A percentile compares a stretch with the other conserved stretches of the same genome.
Conservation (phyloP, 139 green algal species). For the Chlamydomonas schloesseri region DNA sequence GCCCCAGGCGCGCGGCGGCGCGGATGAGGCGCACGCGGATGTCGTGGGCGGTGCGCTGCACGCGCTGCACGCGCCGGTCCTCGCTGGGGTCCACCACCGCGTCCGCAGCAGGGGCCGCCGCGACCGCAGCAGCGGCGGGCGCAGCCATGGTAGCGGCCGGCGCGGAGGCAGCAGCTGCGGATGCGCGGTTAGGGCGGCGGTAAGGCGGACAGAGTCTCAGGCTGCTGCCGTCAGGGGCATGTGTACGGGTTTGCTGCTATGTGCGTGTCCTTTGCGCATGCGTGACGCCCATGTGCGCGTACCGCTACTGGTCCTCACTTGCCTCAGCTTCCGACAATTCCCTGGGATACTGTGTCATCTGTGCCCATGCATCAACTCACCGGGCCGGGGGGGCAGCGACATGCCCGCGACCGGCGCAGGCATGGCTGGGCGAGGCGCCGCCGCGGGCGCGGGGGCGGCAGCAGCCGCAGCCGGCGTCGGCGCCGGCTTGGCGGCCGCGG, state of each 20-base stretch:
- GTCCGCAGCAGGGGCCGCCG: not conserved
- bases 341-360: no score
- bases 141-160: not conserved
- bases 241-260: no score
- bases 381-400: no score
- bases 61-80: slow-evolving; percentile 39
- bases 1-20: slow-evolving; percentile 55
- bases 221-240: no score
- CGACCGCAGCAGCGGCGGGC: not conserved
- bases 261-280: no score
- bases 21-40: slow-evolving; percentile 60
- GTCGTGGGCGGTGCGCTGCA: slow-evolving; percentile 56
- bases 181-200: not conserved
- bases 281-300: no score
- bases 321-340: no score
- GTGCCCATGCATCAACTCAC: no score
- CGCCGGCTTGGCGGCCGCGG: not conserved
- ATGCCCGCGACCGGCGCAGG: no score
- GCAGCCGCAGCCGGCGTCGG: not conserved
- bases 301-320: no score
- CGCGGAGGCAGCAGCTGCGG: not conserved
- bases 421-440: no score
- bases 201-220: not conserved
- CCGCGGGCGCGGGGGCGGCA: no score
- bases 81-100: slow-evolving; percentile 58